A percentile compares a stretch with the other conserved stretches of the same genome.
Evolutionary conservation across 345 rosid genomes (phyloP).

Genomic region (Camelina sativa): DNA sequence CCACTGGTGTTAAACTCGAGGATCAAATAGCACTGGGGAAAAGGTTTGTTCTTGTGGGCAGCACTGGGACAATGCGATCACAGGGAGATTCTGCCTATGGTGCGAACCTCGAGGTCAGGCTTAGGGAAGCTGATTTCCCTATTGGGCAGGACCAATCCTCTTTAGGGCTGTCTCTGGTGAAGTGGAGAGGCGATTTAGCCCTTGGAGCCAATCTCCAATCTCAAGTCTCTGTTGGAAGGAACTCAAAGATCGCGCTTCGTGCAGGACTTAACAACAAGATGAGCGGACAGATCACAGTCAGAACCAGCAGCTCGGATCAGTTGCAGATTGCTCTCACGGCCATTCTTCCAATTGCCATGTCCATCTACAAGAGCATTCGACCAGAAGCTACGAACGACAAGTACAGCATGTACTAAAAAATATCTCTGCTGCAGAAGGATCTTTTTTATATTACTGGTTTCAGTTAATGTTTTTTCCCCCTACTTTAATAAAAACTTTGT

Average conservation of each 20-base stretch:
- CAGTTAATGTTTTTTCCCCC: conserved; percentile 23
- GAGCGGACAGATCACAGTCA: conserved; percentile 78
- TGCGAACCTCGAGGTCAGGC: conserved; percentile 85
- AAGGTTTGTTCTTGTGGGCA: conserved; percentile 76
- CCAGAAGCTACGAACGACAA: conserved; percentile 63
- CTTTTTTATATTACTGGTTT: conserved; percentile 33
- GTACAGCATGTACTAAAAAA: conserved; percentile 63
- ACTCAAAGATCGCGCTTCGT: conserved; percentile 78
- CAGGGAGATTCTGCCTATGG: conserved; percentile 89
- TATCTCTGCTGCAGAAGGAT: conserved; percentile 23
- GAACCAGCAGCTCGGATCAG: conserved; percentile 92
- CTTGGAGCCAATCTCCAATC: conserved; percentile 92
- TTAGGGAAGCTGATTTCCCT: conserved; percentile 84
- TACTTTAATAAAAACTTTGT: conserved; percentile 43
- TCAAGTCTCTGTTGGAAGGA: conserved; percentile 73
- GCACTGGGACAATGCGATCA: conserved; percentile 80
- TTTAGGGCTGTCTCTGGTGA: conserved; percentile 82
- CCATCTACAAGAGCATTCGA: conserved; percentile 70
- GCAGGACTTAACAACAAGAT: conserved; percentile 95
- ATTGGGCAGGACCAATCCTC: conserved; percentile 92
- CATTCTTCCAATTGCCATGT: conserved; percentile 69
- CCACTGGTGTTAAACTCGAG: conserved; percentile 84
- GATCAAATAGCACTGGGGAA: conserved; percentile 82
- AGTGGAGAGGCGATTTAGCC: conserved; percentile 95
- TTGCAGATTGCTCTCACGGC: conserved; percentile 85